Conservation (phyloP, 169 alveolate species). For the Plasmodium fragile region DNA sequence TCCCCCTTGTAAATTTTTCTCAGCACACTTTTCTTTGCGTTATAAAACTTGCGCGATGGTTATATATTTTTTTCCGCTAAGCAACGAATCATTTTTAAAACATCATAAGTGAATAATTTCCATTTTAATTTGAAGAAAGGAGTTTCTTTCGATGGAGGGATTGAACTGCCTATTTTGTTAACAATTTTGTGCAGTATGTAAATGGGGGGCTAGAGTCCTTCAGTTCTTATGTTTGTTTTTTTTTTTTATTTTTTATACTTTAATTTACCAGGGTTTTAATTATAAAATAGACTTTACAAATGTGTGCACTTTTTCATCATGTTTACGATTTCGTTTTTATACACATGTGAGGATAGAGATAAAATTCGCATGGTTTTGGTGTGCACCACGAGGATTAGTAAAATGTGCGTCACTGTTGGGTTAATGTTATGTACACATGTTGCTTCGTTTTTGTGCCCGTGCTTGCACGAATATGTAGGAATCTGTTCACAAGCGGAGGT, state of each 20-base stretch:
- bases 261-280: not conserved
- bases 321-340: not conserved
- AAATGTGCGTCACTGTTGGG: not conserved
- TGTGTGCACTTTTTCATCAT: not conserved
- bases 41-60: not conserved
- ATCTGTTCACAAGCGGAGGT: not conserved
- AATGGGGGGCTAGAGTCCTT: not conserved
- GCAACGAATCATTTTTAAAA: not conserved
- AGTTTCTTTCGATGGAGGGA: not conserved
- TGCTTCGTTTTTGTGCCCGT: not conserved
- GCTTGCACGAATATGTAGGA: not conserved
- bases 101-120: not conserved
- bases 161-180: not conserved
- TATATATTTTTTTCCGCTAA: not conserved
- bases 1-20: not conserved
- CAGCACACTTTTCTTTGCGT: not conserved
- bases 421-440: not conserved
- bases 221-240: not conserved
- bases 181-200: not conserved
- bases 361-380: not conserved
- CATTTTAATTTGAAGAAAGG: not conserved
- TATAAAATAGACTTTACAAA: not conserved
- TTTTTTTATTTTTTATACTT: not conserved
- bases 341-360: not conserved
- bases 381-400: not conserved